Conservation (phyloP, 345 rosid species). For the Ricinus communis region DNA sequence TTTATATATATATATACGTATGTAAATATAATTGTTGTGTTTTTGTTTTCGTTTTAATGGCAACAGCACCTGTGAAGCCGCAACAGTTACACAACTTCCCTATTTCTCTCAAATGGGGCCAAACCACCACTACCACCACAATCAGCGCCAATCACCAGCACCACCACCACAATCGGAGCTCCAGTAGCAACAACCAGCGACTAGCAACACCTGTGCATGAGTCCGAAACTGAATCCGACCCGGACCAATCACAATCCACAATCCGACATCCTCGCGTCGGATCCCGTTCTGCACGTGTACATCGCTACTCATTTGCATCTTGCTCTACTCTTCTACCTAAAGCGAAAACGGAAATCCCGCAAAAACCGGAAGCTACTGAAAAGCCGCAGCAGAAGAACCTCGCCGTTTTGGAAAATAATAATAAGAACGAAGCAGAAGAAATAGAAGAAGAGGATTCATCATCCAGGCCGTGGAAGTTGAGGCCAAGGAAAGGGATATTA, state of each 20-base stretch:
- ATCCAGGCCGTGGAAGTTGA: slow-evolving; percentile 77
- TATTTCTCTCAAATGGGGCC: slow-evolving; percentile 58
- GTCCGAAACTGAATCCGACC: slow-evolving; percentile 32
- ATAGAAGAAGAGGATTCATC: not conserved
- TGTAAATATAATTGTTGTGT: not conserved
- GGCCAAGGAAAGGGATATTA: slow-evolving; percentile 52
- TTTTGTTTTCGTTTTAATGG: slow-evolving; percentile 27
- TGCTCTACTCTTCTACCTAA: slow-evolving; percentile 23
- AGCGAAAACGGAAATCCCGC: slow-evolving; percentile 7
- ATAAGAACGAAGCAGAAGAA: slow-evolving; percentile 1
- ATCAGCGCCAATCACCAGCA: slow-evolving; percentile 1
- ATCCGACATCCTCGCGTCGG: slow-evolving; percentile 37
- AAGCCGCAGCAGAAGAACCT: slow-evolving; percentile 22
- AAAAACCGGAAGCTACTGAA: slow-evolving; percentile 16
- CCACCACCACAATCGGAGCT: slow-evolving; percentile 3
- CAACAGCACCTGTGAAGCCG: slow-evolving; percentile 60
- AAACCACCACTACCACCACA: slow-evolving; percentile 23
- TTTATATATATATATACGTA: not conserved
- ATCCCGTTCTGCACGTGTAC: slow-evolving; percentile 63
- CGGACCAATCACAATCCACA: slow-evolving; percentile 29
- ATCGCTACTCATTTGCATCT: slow-evolving; percentile 45
- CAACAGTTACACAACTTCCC: slow-evolving; percentile 77
- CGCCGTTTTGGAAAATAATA: slow-evolving; percentile 17
- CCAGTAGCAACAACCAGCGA: not conserved
- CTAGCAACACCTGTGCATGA: slow-evolving; percentile 7